Evolutionary conservation across 805 yeast genomes (phyloP).

Genomic region (Blastobotrys terrestris): DNA sequence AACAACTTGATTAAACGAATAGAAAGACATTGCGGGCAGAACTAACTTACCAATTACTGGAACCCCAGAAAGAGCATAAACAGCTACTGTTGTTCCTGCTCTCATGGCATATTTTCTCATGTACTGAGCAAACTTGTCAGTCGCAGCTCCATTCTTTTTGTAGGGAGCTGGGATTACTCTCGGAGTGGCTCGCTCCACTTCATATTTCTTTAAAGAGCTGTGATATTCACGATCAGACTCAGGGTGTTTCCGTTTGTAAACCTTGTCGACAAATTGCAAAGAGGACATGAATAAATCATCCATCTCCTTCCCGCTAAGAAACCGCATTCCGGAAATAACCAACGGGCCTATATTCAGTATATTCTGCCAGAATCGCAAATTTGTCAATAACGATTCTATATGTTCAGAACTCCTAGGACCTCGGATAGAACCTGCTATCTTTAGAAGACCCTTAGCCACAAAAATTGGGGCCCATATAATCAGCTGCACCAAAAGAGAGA

Average conservation of each 20-base stretch:
- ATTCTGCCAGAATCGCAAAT: slow-evolving; percentile 31
- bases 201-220: slow-evolving; percentile 13
- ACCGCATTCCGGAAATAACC: slow-evolving; percentile 33
- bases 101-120: slow-evolving; percentile 15
- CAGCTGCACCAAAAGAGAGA: slow-evolving; percentile 36
- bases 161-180: neutral
- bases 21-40: slow-evolving; percentile 40
- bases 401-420: slow-evolving; percentile 12
- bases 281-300: slow-evolving; percentile 38
- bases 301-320: slow-evolving; percentile 32
- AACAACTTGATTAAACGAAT: slow-evolving; percentile 37
- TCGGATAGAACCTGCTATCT: slow-evolving; percentile 19
- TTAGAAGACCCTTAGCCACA: slow-evolving; percentile 18
- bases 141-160: neutral
- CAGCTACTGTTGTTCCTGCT: slow-evolving; percentile 27
- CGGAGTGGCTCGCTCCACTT: neutral
- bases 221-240: slow-evolving; percentile 25
- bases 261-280: slow-evolving; percentile 35
- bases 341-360: slow-evolving; percentile 39
- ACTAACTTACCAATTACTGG: slow-evolving; percentile 41
- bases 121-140: slow-evolving; percentile 10
- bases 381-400: slow-evolving; percentile 21
- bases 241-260: slow-evolving; percentile 38
- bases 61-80: slow-evolving; percentile 33
- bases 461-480: slow-evolving; percentile 30